Evolutionary conservation across 116 monocot genomes (phyloP), one percentile per base, ranked within the genome.

Genomic region (Posidonia oceanica): DNA sequence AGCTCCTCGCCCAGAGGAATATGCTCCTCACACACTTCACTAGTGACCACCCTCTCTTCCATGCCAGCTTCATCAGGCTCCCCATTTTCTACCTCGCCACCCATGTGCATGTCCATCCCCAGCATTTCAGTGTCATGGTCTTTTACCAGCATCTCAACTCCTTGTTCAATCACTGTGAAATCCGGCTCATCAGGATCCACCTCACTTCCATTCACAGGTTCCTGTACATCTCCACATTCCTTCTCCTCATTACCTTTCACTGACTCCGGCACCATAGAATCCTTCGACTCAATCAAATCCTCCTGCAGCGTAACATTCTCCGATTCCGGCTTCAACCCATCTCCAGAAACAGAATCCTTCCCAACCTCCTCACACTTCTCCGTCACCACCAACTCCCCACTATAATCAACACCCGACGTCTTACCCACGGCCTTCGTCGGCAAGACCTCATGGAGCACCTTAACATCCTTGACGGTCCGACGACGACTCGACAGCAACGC

Each of bases 151-250:
- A 83, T 65, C 71, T 86, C 90, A 12, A 86, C 69, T 59, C 88
- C 91, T 17, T 88, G 80, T 54, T 94, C 94, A 57, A 87, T 75
- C 42, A 90, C 80, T 15, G 54, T 83, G 64, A 89, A 89, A 15
- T 86, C 80, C 2, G 63, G 62, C 0, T 67, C 71, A 59, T 76
- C 79, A 53, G n/a, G 17, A 5, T 77, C 2, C 58, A 64, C 64
- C 18, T 39, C 70, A 69, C n/a, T 54, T 39, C 7, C 57, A 41
- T 55, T 54, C 14, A 61, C 61, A 4, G 11, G 23, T 51, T 70
- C 79, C n/a, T 44, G 8, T 39, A 61, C 2, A 53, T 68, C 36
- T 54, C 6, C 53, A 68, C 23, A 21, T 53, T 68, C 74, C 39
- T 70, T 70, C 58, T 63, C 63, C 39, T 54, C 54, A 40, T 39